Percentiles rank a stretch among this genome's conserved stretches.
These are phyloP conservation scores for Leishmania aethiopica DNA, from an alignment of 208 protist species.

Conservation along the genomic window DNA sequence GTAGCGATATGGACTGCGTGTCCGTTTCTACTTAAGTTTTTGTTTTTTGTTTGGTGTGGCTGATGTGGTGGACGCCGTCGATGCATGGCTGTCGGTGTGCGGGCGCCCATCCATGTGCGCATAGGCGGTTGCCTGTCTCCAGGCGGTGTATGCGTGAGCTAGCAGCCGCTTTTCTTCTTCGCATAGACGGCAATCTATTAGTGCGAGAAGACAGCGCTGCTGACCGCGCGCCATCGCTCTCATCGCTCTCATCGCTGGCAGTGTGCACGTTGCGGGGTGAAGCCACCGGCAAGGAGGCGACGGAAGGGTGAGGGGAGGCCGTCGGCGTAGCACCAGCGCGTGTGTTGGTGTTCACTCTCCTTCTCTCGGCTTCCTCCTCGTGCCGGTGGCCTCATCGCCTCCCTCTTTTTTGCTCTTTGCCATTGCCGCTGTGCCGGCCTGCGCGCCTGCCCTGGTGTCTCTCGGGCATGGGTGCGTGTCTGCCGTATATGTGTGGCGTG, in stretches of 20 bases:
- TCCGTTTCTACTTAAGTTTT: neutral
- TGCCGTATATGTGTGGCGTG: too few species aligned
- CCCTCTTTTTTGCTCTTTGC: neutral
- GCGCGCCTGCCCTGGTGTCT: neutral
- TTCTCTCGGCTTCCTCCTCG: neutral
- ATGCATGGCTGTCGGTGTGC: neutral
- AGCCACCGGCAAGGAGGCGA: neutral
- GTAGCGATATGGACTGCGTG: conserved; percentile 34
- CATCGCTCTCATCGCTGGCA: neutral
- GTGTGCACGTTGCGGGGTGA: neutral
- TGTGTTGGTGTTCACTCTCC: neutral
- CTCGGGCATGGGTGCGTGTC: too few species aligned
- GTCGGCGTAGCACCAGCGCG: neutral
- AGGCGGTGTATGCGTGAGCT: neutral
- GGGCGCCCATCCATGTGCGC: neutral
- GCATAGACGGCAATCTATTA: conserved; percentile 15
- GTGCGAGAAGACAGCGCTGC: conserved; percentile 5
- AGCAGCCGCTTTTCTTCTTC: neutral
- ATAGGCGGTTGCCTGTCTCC: neutral
- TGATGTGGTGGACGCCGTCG: neutral
- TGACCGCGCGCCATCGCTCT: neutral
- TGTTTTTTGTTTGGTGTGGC: neutral
- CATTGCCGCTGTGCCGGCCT: too few species aligned
- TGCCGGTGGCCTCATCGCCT: neutral
- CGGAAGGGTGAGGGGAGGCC: neutral